These are phyloP conservation scores for Microbotryum saponariae DNA, from an alignment of 1,284 basidiomycete genomes.

Conservation along the genomic window DNA sequence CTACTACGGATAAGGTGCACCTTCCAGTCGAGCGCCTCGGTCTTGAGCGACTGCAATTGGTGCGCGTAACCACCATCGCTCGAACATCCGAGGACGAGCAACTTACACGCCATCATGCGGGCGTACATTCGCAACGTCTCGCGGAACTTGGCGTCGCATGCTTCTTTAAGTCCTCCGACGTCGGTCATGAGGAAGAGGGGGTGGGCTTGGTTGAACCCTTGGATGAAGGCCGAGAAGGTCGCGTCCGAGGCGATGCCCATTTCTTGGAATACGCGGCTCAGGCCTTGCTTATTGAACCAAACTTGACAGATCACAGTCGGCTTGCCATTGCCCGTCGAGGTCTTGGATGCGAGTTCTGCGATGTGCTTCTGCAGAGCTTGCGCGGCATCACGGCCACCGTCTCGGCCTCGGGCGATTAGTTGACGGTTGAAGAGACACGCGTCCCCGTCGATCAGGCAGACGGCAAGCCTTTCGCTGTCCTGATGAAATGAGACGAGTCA, in stretches of 20 bases:
- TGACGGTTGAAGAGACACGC: constrained; percentile 54
- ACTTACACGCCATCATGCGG: constrained; percentile 21
- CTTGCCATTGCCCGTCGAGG: constrained; percentile 5
- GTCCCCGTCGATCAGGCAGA: constrained; percentile 59
- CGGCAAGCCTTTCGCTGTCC: constrained; percentile 46
- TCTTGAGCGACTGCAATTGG: constrained; percentile 18
- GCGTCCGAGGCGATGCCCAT: constrained; percentile 29
- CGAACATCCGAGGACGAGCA: constrained; percentile 22
- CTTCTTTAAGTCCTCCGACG: constrained; percentile 10
- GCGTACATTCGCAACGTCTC: constrained; percentile 20
- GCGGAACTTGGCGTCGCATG: constrained; percentile 24
- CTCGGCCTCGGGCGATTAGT: constrained; percentile 50
- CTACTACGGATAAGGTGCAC: constrained; percentile 17
- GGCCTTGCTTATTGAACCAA: constrained; percentile 57
- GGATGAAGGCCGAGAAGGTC: constrained; percentile 55
- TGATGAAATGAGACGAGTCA: not conserved
- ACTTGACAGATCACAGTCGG: constrained; percentile 53
- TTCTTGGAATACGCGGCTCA: constrained; percentile 36
- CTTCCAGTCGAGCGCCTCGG: constrained; percentile 17
- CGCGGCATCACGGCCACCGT: constrained; percentile 47
- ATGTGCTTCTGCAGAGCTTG: constrained; percentile 36
- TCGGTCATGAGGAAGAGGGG: constrained; percentile 16
- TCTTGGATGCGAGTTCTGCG: constrained; percentile 9
- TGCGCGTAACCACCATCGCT: constrained; percentile 29
- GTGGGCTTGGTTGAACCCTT: constrained; percentile 51